phyloP scores from a whole-genome alignment of 176 grass and related monocot species.

The barley (Hordeum vulgare) region MorexV3_pseudomolecules_assembly NC_058519.1:613906525-613907024 shows the following conservation, averaged over 20 bases:
- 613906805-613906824: constrained; percentile 66
- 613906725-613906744: constrained; percentile 99
- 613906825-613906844: not conserved
- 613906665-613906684: constrained; percentile 95
- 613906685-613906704: constrained; percentile 99
- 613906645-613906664: constrained; percentile 14
- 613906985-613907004: too few relatives aligned
- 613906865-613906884: not conserved
- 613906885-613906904: not conserved
- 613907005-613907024: too few relatives aligned
- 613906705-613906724: constrained; percentile 99
- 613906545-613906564: too few relatives aligned
- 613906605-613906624: constrained; percentile 8
- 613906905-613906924: not conserved
- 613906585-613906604: constrained; percentile 99
- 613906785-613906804: constrained; percentile 99
- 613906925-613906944: not conserved
- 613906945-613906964: not conserved
- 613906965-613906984: too few relatives aligned
- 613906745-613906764: constrained; percentile 92
- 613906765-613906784: too few relatives aligned
- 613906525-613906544: too few relatives aligned
- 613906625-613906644: not conserved
- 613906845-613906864: not conserved
- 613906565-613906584: constrained; percentile 99